Evolutionary conservation across 148 eudicot genomes (phyloP).

Genomic region (Heliamphora exappendiculata): DNA sequence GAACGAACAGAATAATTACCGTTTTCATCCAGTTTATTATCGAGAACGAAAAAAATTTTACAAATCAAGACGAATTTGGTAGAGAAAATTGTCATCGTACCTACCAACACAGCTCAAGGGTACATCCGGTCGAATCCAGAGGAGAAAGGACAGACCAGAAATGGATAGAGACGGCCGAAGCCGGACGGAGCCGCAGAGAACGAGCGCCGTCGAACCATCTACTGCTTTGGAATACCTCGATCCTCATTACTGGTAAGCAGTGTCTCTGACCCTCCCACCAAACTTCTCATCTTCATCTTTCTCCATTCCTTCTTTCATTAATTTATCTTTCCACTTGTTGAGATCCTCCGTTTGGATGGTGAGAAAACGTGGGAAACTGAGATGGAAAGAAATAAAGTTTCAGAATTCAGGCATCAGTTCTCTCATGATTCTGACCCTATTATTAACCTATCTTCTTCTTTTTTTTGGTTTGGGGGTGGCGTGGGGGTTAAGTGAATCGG

Average conservation of each 20-base stretch:
- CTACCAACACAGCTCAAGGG: too few species aligned
- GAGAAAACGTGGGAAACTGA: neutral
- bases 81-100: too few species aligned
- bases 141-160: neutral
- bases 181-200: slow-evolving; percentile 10
- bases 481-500: too few species aligned
- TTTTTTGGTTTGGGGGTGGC: too few species aligned
- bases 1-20: too few species aligned
- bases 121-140: too few species aligned
- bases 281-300: neutral
- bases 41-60: too few species aligned
- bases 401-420: neutral
- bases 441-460: too few species aligned
- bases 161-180: slow-evolving; percentile 29
- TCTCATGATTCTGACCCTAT: neutral
- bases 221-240: slow-evolving; percentile 67
- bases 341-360: neutral
- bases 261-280: neutral
- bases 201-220: slow-evolving; percentile 42
- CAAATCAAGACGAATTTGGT: too few species aligned
- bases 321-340: neutral
- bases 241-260: slow-evolving; percentile 67
- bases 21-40: too few species aligned
- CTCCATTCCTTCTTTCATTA: neutral
- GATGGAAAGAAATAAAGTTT: neutral